These are phyloP conservation scores for Beta corolliflora DNA, from an alignment of 179 eudicot species.

Conservation along the genomic window DNA sequence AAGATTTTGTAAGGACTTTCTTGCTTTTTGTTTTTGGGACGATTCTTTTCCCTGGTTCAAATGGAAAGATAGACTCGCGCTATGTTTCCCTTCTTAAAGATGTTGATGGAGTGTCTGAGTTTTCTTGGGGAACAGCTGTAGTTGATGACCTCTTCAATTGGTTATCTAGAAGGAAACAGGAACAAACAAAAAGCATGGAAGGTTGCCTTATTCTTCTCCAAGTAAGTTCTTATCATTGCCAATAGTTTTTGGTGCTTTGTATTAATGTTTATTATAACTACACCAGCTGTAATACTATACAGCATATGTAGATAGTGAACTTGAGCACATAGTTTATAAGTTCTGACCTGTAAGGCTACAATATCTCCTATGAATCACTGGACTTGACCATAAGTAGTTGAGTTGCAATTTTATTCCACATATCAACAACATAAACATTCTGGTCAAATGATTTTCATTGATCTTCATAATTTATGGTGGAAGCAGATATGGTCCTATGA, in stretches of 20 bases:
- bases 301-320: neutral
- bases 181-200: slow-evolving; percentile 45
- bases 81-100: slow-evolving; percentile 50
- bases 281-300: neutral
- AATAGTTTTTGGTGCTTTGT: neutral
- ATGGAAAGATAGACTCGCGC: slow-evolving; percentile 57
- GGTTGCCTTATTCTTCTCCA: slow-evolving; percentile 75
- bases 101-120: slow-evolving; percentile 37
- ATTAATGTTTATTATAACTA: neutral
- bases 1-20: slow-evolving; percentile 54
- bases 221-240: slow-evolving; percentile 37
- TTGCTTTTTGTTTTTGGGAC: slow-evolving; percentile 56
- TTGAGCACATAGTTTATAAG: neutral
- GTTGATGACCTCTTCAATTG: slow-evolving; percentile 46
- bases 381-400: neutral
- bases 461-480: neutral
- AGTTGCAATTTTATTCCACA: neutral
- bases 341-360: neutral
- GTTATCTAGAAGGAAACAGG: slow-evolving; percentile 47
- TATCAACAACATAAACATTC: neutral
- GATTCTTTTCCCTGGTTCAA: slow-evolving; percentile 53
- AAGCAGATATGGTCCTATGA: slow-evolving; percentile 76
- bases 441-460: slow-evolving; percentile 6
- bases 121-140: slow-evolving; percentile 72
- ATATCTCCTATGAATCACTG: neutral